Base-by-base conservation (phyloP, 1,139 yeast species). In the Geotrichum aggregatum region DNA sequence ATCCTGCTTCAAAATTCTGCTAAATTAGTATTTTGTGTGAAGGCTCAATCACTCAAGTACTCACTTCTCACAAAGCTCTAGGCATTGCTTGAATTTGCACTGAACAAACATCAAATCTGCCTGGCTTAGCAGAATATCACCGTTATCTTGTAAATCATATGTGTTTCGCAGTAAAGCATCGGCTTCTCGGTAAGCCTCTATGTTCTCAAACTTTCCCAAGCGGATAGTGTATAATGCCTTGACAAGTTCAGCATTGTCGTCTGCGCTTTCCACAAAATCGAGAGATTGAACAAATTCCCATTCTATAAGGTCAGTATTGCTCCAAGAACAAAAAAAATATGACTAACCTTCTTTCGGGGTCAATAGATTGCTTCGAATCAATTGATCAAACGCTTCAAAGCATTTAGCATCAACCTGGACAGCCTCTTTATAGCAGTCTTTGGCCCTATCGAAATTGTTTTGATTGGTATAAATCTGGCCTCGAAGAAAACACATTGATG, bases 351-450 rank as follows among this genome's bases (percentile, higher is more conserved):
- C 98, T 21, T 75, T 71, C 0, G 98, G 95, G 0, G 95, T 79
- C 72, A 94, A 73, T 58, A 91, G 75, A 63, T 83, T 84, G 61
- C 87, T 86, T 38, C 78, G 72, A 2, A 87, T 77, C 49, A 94
- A 74, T 64, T 86, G 92, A 61, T 87, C 81, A 66, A 88, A 88
- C 0, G 98, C 98, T 61, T 94, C 98, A 66, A 76, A 92, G 67
- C 98, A 92, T 65, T 89, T 88, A 10, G 87, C 91, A 67, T 94
- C 98, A 1, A 87, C 88, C 58, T 79, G 62, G 0, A 91, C 82
- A 0, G 98, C 97, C 64, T 89, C 96, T 62, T 83, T 82, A 64
- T 83, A 91, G 54, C 95, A 85, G 54, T 86, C 91, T 63, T 87
- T 89, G 0, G 98, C 98, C 57, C 78, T 75, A 33, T 86, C 95